Percentiles rank a stretch among this genome's conserved stretches.
These are phyloP conservation scores for Albizia julibrissin DNA, from an alignment of 306 rosid species.

Conservation along the genomic window DNA sequence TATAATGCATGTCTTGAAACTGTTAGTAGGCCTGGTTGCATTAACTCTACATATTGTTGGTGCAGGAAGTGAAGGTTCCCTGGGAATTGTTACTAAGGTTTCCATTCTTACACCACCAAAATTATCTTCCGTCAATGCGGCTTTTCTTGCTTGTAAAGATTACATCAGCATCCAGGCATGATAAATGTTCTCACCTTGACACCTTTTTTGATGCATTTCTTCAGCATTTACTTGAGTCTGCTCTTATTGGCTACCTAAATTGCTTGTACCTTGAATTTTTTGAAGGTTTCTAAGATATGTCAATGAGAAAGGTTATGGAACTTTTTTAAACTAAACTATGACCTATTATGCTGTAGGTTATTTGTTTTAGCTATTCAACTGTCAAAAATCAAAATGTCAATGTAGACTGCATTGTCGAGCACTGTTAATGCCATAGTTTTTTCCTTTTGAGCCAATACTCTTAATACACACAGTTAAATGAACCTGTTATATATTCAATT, in stretches of 20 bases:
- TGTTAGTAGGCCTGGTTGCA: constrained; percentile 15
- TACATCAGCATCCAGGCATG: constrained; percentile 83
- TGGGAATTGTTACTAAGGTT: constrained; percentile 94
- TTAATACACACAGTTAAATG: too few species aligned
- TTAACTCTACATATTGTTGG: constrained; percentile 29
- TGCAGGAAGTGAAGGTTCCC: constrained; percentile 98
- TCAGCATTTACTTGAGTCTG: neutral
- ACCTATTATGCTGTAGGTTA: neutral
- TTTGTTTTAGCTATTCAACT: neutral
- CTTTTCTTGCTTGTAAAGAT: constrained; percentile 87
- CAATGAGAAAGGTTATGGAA: neutral
- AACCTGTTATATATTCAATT: too few species aligned
- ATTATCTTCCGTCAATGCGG: constrained; percentile 73
- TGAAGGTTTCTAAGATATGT: neutral
- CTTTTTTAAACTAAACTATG: neutral
- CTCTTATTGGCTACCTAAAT: neutral
- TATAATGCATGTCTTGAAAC: constrained; percentile 27
- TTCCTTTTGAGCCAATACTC: too few species aligned
- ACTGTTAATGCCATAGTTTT: neutral
- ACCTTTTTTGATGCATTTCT: constrained; percentile 19
- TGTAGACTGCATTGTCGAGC: neutral
- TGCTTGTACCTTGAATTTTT: neutral
- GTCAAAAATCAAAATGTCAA: neutral
- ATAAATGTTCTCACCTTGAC: constrained; percentile 31
- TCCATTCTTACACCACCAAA: constrained; percentile 92